Evolutionary conservation across 257 asterid genomes (phyloP).

Genomic region (Rehmannia glutinosa): DNA sequence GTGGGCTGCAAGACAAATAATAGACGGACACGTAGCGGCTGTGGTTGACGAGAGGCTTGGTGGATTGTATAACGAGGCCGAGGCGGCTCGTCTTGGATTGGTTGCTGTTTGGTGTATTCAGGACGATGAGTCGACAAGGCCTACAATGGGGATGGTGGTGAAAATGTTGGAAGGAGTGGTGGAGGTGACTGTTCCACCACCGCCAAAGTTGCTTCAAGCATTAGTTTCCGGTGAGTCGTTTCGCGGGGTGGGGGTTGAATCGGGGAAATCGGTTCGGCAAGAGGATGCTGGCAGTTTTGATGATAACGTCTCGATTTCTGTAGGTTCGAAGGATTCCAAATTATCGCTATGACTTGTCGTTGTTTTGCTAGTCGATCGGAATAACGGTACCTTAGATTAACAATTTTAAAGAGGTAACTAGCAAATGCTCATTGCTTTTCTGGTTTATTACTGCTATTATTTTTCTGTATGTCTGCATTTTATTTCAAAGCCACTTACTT

Average conservation of each 20-base stretch:
- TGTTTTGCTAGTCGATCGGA: background rate
- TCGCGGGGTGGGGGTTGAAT: slow-evolving; percentile 43
- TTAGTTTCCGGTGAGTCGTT: slow-evolving; percentile 79
- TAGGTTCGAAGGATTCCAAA: slow-evolving; percentile 35
- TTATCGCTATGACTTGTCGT: slow-evolving; percentile 16
- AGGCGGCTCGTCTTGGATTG: slow-evolving; percentile 54
- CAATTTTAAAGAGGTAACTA: background rate
- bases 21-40: slow-evolving; percentile 46
- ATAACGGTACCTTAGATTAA: background rate
- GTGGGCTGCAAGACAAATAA: slow-evolving; percentile 59
- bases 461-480: background rate
- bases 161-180: slow-evolving; percentile 89
- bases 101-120: slow-evolving; percentile 82
- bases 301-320: slow-evolving; percentile 22
- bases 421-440: background rate
- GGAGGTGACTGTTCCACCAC: slow-evolving; percentile 56
- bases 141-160: slow-evolving; percentile 83
- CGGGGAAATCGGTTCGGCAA: slow-evolving; percentile 26
- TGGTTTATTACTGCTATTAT: background rate
- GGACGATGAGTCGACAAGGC: slow-evolving; percentile 66
- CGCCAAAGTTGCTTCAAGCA: slow-evolving; percentile 84
- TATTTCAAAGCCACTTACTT: background rate
- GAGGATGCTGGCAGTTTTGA: slow-evolving; percentile 29
- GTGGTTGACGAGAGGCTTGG: slow-evolving; percentile 62
- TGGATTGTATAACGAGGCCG: slow-evolving; percentile 29